Base-by-base conservation (phyloP, 2,329 filamentous ascomycete species). In the Neurospora sp. region DNA sequence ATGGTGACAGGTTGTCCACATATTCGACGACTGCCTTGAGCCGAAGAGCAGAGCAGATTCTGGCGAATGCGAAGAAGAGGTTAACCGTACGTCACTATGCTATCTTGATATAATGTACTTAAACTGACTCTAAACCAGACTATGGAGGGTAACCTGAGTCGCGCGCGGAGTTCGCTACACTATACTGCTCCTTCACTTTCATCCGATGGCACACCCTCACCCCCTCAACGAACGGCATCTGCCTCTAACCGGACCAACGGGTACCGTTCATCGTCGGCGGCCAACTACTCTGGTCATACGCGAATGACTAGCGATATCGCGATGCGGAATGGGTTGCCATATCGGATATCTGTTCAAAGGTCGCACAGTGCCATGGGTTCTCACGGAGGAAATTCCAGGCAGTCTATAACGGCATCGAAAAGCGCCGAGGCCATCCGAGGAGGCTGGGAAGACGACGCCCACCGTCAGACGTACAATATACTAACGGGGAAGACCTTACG, bases 81-180 rank as follows among this genome's bases (percentile, higher is more conserved):
- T 84, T 98, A 72, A 96, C 92, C 77, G 93, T 96, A 84, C 79
- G 92, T 81, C n/a, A 71, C 58, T 33, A 33, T 33, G 33, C 33
- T 33, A 33, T 1, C 33, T 33, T 33, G 33, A 28, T 33, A 33
- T 67, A 19, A 7, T 11, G 15, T 52, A 42, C 52, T 42, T 36
- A 9, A 11, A 66, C 73, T 74, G 66, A 75, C 70, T 33, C 19
- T 38, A 43, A 10, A 38, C 28, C 78, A 96, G 93, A 91, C 92
- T 39, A 97, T 97, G 93, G 95, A 97, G 80, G 93, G 91, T 43
- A 97, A 97, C 75, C 84, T 97, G 23, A 90, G 86, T 70, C 90
- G 93, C 72, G 94, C 89, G 52, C 90, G 91, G 7, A 93, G 87
- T 76, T 92, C 87, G 2, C 79, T 83, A 8, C 89, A 93, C 70